Percentiles rank a stretch among this genome's conserved stretches.
Evolutionary conservation across 2,329 filamentous ascomycete genomes (phyloP).

Genomic region (Sclerotinia spermophila): DNA sequence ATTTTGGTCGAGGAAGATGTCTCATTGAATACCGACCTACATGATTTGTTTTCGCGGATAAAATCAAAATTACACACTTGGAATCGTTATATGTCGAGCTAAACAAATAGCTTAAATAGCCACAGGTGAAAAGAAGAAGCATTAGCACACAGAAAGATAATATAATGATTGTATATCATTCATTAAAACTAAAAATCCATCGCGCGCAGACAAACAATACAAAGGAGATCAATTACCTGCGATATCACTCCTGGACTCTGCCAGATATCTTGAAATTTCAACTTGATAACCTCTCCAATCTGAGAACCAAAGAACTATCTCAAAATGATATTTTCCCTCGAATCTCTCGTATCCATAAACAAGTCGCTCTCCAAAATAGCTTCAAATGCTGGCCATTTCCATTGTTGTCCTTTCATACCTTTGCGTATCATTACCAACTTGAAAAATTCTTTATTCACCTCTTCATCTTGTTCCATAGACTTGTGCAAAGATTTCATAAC

Average conservation of each 20-base stretch:
- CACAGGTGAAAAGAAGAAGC: too few relatives aligned
- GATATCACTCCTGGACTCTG: neutral
- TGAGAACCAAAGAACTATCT: neutral
- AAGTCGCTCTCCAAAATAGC: neutral
- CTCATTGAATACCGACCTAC: too few relatives aligned
- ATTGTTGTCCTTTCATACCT: neutral
- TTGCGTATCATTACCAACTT: too few relatives aligned
- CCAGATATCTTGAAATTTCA: neutral
- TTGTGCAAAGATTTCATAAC: too few relatives aligned
- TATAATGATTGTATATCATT: neutral
- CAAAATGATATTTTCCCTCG: neutral
- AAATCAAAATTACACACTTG: too few relatives aligned
- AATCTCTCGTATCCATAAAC: neutral
- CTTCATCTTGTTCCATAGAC: too few relatives aligned
- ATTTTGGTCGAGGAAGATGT: too few relatives aligned
- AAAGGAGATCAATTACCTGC: neutral
- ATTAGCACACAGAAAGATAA: neutral
- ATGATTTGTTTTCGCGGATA: too few relatives aligned
- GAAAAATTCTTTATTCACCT: too few relatives aligned
- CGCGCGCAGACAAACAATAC: neutral
- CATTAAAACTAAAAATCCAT: neutral
- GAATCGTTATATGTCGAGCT: too few relatives aligned
- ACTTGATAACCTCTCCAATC: neutral
- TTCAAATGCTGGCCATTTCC: neutral
- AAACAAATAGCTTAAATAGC: too few relatives aligned